Percentiles rank a stretch among this genome's conserved stretches.
phyloP scores from a whole-genome alignment of 2,329 filamentous ascomycete genomes.

The Arthrobotrys sphaeroides region DNA sequence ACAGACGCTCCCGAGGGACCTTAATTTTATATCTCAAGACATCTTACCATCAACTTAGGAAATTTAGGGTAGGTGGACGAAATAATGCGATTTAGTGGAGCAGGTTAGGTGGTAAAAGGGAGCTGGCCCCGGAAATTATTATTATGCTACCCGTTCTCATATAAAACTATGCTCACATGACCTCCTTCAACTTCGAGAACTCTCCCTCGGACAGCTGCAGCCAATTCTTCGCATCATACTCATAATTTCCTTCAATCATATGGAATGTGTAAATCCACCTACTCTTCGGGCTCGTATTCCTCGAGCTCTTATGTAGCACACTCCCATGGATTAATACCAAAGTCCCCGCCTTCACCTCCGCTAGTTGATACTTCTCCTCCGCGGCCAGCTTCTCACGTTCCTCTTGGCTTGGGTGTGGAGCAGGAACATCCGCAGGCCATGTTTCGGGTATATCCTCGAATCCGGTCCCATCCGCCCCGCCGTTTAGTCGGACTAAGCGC shows the following conservation, averaged over 20 bases:
- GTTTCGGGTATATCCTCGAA: conserved; percentile 74
- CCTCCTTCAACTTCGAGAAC: conserved; percentile 74
- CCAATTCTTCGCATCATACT: conserved; percentile 91
- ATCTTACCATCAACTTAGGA: neutral
- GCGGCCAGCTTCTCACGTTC: conserved; percentile 62
- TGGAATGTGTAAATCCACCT: conserved; percentile 89
- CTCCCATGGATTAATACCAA: conserved; percentile 96
- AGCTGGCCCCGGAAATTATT: neutral
- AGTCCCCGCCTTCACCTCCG: conserved; percentile 89
- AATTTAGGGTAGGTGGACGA: neutral
- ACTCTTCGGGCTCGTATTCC: conserved; percentile 79
- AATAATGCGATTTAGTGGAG: neutral
- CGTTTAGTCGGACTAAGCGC: conserved; percentile 76
- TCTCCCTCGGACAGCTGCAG: conserved; percentile 82
- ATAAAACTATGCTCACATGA: neutral
- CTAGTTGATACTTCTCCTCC: conserved; percentile 72
- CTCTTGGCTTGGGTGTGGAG: neutral
- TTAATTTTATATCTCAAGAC: neutral
- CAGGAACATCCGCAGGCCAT: conserved; percentile 6
- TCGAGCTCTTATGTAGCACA: conserved; percentile 93
- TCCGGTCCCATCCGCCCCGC: conserved; percentile 68
- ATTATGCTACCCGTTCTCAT: neutral
- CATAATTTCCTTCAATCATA: conserved; percentile 81
- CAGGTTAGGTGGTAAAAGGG: neutral
- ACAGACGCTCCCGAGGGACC: neutral